phyloP scores from a whole-genome alignment of 176 grass and related monocot genomes.

The Poa pratensis region DNA sequence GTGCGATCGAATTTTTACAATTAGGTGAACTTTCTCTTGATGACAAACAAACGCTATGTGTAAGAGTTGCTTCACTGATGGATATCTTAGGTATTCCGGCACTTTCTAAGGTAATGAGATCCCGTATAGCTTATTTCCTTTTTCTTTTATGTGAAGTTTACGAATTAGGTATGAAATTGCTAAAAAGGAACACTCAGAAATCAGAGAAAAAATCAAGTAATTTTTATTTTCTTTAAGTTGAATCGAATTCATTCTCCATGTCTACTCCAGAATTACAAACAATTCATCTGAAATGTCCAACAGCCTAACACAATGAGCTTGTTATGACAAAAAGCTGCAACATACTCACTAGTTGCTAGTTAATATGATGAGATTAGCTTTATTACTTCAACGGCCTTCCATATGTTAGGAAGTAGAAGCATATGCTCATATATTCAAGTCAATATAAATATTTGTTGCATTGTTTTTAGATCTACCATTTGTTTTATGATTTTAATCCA shows the following conservation, averaged over 20 bases:
- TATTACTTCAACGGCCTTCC: neutral
- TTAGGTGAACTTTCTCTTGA: slow-evolving; percentile 70
- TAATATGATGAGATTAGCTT: neutral
- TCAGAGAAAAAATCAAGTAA: neutral
- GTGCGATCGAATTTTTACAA: slow-evolving; percentile 60
- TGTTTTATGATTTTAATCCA: slow-evolving; percentile 37
- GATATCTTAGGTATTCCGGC: slow-evolving; percentile 75
- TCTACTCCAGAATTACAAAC: neutral
- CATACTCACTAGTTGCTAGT: neutral
- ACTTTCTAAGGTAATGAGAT: slow-evolving; percentile 83
- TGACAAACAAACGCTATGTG: slow-evolving; percentile 54
- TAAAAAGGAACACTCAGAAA: neutral
- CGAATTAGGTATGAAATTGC: neutral
- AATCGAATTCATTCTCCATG: neutral
- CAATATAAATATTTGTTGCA: slow-evolving; percentile 7
- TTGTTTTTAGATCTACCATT: slow-evolving; percentile 12
- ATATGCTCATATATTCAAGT: neutral
- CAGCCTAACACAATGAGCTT: neutral
- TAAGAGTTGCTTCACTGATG: slow-evolving; percentile 75
- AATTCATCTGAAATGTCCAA: neutral
- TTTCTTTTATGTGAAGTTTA: neutral
- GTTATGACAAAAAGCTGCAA: neutral
- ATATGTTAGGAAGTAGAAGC: neutral
- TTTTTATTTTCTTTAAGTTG: neutral
- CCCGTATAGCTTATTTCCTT: neutral